Percentiles rank a stretch among this genome's conserved stretches.
phyloP scores from a whole-genome alignment of 108 stramenopile genomes.

The Phaeodactylum tricornutum region DNA sequence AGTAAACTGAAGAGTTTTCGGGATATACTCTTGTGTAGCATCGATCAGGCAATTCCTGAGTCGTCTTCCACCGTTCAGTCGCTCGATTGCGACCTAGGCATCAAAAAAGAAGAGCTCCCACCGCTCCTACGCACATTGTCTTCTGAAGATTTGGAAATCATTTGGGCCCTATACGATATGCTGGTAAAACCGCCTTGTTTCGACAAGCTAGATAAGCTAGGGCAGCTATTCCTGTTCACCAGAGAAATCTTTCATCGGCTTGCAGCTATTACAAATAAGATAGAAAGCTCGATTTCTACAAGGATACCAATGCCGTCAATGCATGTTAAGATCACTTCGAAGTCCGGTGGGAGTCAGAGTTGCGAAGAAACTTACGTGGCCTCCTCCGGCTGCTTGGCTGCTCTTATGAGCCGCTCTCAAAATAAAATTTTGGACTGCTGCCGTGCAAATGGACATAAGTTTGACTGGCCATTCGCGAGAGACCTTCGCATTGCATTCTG shows the following conservation, averaged over 20 bases:
- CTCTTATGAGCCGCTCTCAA: constrained; percentile 62
- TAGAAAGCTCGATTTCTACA: constrained; percentile 1
- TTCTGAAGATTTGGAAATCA: constrained; percentile 33
- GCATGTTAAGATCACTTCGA: no score
- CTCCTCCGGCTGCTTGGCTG: constrained; percentile 56
- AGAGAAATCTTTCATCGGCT: no score
- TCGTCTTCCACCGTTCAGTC: no score
- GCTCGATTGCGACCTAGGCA: no score
- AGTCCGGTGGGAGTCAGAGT: no score
- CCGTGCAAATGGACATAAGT: constrained; percentile 37
- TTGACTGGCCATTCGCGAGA: constrained; percentile 55
- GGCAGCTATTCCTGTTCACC: constrained; percentile 31
- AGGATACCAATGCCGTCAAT: not conserved
- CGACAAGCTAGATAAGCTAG: constrained; percentile 33
- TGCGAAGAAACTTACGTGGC: no score
- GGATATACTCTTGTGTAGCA: no score
- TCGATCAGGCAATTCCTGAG: no score
- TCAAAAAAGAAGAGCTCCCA: not conserved
- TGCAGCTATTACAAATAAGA: no score
- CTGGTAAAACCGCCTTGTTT: constrained; percentile 39
- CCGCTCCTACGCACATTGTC: not conserved
- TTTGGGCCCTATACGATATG: constrained; percentile 57
- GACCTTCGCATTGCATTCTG: constrained; percentile 63
- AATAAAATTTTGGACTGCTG: constrained; percentile 32
- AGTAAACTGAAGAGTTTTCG: no score